A percentile compares a stretch with the other conserved stretches of the same genome.
Conservation (phyloP, 495 filamentous ascomycete species). For the Lentithecium fluviatile region DNA sequence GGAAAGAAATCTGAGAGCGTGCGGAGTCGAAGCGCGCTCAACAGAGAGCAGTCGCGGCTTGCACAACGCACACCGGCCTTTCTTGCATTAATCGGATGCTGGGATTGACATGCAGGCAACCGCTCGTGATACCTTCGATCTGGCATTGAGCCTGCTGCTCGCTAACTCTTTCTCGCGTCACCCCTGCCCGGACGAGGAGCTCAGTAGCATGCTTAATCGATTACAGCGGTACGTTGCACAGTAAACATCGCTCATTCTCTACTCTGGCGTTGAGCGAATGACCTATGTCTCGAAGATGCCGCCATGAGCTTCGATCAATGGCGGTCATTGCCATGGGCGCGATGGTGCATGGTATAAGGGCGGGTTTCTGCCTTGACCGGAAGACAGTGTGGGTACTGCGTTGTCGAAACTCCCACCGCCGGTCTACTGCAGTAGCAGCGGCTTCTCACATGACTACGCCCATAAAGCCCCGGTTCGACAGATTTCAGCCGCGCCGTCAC, state of each 20-base stretch:
- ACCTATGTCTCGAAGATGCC: slow-evolving; percentile 19
- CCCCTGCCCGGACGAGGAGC: neutral
- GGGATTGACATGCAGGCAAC: too few species aligned
- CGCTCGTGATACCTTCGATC: too few species aligned
- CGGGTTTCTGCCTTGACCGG: slow-evolving; percentile 9
- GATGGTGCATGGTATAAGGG: neutral
- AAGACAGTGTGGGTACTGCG: slow-evolving; percentile 1
- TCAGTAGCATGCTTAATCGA: slow-evolving; percentile 6
- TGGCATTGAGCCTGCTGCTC: too few species aligned
- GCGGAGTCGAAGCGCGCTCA: too few species aligned
- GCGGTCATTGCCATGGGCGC: neutral
- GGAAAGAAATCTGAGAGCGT: neutral
- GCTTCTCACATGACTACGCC: neutral
- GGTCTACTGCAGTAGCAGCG: slow-evolving; percentile 2
- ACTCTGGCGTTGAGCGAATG: slow-evolving; percentile 10
- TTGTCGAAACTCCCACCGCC: slow-evolving; percentile 16
- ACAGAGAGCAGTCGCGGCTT: too few species aligned
- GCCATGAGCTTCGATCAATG: slow-evolving; percentile 2
- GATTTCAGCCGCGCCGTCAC: neutral
- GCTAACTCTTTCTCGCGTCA: too few species aligned
- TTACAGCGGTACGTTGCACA: neutral
- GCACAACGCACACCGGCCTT: too few species aligned
- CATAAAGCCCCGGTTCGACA: neutral
- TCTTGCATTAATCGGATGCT: too few species aligned
- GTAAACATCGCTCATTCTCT: neutral